These are phyloP conservation scores for Nakazawaea ishiwadae DNA, from an alignment of 805 yeast genomes.

Conservation along the genomic window DNA sequence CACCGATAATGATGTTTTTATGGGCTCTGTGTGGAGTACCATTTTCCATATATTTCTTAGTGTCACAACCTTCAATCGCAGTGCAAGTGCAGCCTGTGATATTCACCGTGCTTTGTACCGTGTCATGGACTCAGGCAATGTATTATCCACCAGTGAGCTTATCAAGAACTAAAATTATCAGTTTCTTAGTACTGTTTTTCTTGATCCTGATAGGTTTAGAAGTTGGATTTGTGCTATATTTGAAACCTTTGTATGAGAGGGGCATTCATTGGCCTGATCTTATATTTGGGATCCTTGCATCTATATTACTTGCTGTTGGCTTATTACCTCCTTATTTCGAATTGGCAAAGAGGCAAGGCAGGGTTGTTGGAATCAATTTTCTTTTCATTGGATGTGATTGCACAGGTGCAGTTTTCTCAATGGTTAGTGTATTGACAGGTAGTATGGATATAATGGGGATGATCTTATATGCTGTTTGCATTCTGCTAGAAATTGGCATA, in stretches of 20 bases:
- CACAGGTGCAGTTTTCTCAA: slow-evolving; percentile 57
- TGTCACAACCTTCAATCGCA: slow-evolving; percentile 44
- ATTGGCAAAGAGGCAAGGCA: slow-evolving; percentile 43
- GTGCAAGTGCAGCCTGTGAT: slow-evolving; percentile 49
- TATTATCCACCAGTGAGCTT: slow-evolving; percentile 47
- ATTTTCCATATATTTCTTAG: slow-evolving; percentile 46
- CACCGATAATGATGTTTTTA: slow-evolving; percentile 80
- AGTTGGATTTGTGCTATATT: slow-evolving; percentile 44
- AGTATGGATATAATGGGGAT: slow-evolving; percentile 75
- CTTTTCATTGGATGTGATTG: slow-evolving; percentile 45
- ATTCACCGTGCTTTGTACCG: slow-evolving; percentile 44
- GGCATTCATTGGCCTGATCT: slow-evolving; percentile 43
- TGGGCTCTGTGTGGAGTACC: slow-evolving; percentile 69
- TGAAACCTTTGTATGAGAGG: slow-evolving; percentile 37
- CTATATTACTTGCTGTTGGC: slow-evolving; percentile 44
- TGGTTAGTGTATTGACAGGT: slow-evolving; percentile 49
- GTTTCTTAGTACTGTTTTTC: slow-evolving; percentile 30
- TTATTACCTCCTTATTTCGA: slow-evolving; percentile 54
- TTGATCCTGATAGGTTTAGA: slow-evolving; percentile 36
- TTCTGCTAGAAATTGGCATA: slow-evolving; percentile 74
- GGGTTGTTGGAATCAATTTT: slow-evolving; percentile 53
- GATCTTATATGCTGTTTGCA: slow-evolving; percentile 67
- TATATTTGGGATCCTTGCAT: slow-evolving; percentile 45
- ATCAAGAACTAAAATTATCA: slow-evolving; percentile 24
- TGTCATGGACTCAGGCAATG: slow-evolving; percentile 44